Base-by-base conservation (phyloP, 1,284 basidiomycete species). In the Heterobasidion irregulare region DNA sequence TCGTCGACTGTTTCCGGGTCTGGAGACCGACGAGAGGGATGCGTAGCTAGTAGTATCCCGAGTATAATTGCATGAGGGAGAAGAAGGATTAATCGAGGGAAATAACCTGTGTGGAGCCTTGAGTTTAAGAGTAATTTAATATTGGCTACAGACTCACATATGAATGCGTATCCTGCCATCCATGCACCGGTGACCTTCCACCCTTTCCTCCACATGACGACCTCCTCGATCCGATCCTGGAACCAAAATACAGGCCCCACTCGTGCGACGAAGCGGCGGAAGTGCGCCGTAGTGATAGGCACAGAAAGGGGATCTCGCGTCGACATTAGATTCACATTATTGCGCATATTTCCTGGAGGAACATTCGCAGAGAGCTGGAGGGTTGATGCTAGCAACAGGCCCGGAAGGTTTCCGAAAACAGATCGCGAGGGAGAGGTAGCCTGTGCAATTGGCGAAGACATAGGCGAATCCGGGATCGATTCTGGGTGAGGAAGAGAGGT, bases 241-340 rank as follows among this genome's bases (percentile, higher is more conserved):
- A 91, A 59, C 88, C 88, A 91, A 61, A 89, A 90, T 6, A 89
- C 69, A 0, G 84, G 82, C 0, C 86, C 85, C 4, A 79, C 72
- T 58, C 75, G 80, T 7, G 79, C 74, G 1, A 90, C 77, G 57
- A 91, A 91, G 8, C 86, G 73, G 57, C 82, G 79, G 64, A 90
- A 91, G 63, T 90, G 89, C 54, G 74, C 75, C 0, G 86, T 83
- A 57, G 82, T 86, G 36, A 82, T 84, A 0, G 81, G 85, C 5
- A 91, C 73, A 0, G 86, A 87, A 2, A 91, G 74, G 0, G 87
- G 79, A 59, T 89, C 86, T 9, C 73, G 70, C 7, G 75, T 75
- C 38, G 72, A 75, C 18, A 82, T 63, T 33, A 82, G 66, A 15
- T 67, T 58, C 32, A 65, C 61, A 34, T 63, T 67, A 13, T 69